Percentiles rank a stretch among this genome's conserved stretches.
These are phyloP conservation scores for Talaromyces thailandensis DNA, from an alignment of 495 filamentous ascomycete species.

Conservation along the genomic window DNA sequence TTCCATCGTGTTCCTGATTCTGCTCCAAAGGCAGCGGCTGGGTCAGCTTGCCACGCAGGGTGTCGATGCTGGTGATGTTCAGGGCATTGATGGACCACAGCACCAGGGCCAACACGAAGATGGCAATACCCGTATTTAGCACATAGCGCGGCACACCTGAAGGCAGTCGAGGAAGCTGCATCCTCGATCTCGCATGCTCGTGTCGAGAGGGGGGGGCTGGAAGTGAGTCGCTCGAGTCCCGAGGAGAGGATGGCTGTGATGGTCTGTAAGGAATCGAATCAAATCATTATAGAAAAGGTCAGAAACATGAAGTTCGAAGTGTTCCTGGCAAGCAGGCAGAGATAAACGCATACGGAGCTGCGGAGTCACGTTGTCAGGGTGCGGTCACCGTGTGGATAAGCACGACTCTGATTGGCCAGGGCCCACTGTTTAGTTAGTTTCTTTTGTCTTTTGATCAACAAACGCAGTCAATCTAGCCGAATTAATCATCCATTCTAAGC, in stretches of 20 bases:
- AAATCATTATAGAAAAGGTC: background rate
- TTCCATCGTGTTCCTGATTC: background rate
- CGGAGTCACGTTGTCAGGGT: background rate
- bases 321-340: background rate
- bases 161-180: slow-evolving; percentile 4
- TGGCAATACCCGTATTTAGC: background rate
- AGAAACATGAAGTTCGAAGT: background rate
- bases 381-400: background rate
- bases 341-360: background rate
- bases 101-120: background rate
- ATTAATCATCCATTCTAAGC: too few relatives aligned
- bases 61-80: background rate
- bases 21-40: background rate
- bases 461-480: background rate
- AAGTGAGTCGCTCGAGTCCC: background rate
- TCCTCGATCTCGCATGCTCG: background rate
- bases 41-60: background rate
- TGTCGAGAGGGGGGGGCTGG: background rate
- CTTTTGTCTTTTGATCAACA: background rate
- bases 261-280: background rate
- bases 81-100: slow-evolving; percentile 3
- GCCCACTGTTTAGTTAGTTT: background rate
- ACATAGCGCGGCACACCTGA: background rate
- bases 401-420: background rate
- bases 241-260: background rate